Base-by-base conservation (phyloP, 2,329 filamentous ascomycete genomes). In the Tympanopsis confertula region DNA sequence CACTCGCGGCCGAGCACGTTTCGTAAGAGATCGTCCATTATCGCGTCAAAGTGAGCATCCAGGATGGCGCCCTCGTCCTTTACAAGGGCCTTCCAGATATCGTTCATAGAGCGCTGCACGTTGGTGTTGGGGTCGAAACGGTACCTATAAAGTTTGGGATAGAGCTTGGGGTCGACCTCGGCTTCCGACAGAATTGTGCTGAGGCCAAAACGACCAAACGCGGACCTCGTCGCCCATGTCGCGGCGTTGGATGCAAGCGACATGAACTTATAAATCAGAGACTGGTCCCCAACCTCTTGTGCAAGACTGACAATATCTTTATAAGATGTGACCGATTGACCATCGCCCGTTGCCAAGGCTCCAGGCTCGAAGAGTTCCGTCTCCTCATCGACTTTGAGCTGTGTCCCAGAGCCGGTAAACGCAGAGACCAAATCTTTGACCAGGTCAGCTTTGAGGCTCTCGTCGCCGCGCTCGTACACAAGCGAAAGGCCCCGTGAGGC, bases 201-300 rank as follows among this genome's bases (percentile, higher is more conserved):
- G 36, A 98, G 70, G 0, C 91, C 91, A 47, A 96, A 95, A 10
- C 87, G 75, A 3, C 91, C 91, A 58, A 98, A 96, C 0, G 91
- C 91, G 1, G 91, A 93, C 37, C 91, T 77, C n/a, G 87, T 94
- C 2, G 87, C 89, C 91, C 91, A 98, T 13, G 94, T 93, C 1
- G 88, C 87, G 35, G 94, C 93, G 51, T 95, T 94, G 2, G 87
- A 86, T 3, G 91, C 91, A 47, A 98, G 70, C 1, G 88, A 89
- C 91, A 98, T 98, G 62, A 98, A 96, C 43, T 88, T 86, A 63
- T 98, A 98, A 1, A 96, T 85, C n/a, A 98, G 68, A 47, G 84
- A 88, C 41, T 91, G 89, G 50, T 98, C 89, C 10, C 91, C 91
- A 22, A 95, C 88, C 60, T 98, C 91, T 30, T 89, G 86, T n/a